Evolutionary conservation across 2,329 filamentous ascomycete species (phyloP).

Genomic region (Botrytis fragariae): DNA sequence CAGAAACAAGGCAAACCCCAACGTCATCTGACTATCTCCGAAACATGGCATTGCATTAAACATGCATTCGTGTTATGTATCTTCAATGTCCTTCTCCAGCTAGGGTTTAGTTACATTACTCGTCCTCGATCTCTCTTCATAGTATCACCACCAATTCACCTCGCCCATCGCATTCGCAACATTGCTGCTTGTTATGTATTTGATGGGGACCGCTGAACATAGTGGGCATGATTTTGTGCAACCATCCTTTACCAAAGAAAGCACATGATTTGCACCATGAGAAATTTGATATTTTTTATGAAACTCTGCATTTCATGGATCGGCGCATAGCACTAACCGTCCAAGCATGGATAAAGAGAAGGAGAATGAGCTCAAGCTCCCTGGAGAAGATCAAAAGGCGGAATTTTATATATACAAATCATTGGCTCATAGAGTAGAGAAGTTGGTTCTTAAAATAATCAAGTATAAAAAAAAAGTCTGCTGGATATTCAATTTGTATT

Average conservation of each 20-base stretch:
- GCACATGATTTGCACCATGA: not conserved
- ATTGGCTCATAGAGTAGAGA: not conserved
- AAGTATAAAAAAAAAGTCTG: not conserved
- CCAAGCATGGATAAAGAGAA: not conserved
- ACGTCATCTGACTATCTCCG: not conserved
- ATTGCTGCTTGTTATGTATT: not conserved
- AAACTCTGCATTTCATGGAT: not conserved
- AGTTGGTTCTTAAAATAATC: not conserved
- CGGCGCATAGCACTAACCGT: not conserved
- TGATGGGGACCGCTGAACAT: not conserved
- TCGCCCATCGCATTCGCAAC: constrained; percentile 52
- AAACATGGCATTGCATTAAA: not conserved
- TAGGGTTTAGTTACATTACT: not conserved
- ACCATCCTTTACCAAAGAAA: not conserved
- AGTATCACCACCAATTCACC: constrained; percentile 50
- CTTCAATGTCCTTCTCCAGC: not conserved
- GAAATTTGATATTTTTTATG: not conserved
- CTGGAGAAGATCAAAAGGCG: not conserved
- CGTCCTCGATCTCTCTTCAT: not conserved
- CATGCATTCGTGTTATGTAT: not conserved
- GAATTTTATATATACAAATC: not conserved
- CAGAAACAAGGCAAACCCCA: not conserved
- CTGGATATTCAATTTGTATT: not conserved
- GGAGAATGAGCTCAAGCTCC: not conserved
- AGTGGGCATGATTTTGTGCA: not conserved